These are phyloP conservation scores for Tetramitus jugosus DNA, from an alignment of 208 protist species.

Conservation along the genomic window DNA sequence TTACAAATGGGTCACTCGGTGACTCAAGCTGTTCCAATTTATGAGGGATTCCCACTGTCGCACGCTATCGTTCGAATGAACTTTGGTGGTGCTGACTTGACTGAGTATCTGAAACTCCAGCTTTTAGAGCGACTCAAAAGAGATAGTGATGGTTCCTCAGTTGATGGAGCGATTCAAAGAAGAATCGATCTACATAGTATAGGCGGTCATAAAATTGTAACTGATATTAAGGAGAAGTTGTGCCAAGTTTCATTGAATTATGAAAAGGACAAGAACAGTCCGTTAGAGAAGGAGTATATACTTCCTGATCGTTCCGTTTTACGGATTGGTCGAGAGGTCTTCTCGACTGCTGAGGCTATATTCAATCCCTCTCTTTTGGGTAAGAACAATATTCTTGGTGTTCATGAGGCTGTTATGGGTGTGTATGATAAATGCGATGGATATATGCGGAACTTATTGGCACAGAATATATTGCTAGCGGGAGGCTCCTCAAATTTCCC, in stretches of 20 bases:
- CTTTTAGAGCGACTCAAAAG: too few species aligned
- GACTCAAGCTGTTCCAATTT: constrained; percentile 94
- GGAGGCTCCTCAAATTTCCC: constrained; percentile 3
- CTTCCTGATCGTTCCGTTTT: not conserved
- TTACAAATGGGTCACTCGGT: constrained; percentile 92
- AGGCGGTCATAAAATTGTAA: not conserved
- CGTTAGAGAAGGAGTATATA: not conserved
- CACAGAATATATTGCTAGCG: not conserved
- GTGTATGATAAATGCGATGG: constrained; percentile 16
- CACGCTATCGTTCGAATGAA: constrained; percentile 71
- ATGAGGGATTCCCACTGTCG: constrained; percentile 85
- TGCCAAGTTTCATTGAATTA: not conserved
- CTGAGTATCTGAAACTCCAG: constrained; percentile 38
- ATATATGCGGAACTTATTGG: not conserved
- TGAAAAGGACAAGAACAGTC: not conserved
- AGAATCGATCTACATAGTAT: not conserved
- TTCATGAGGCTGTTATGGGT: not conserved
- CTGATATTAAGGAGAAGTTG: constrained; percentile 13
- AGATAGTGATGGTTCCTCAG: too few species aligned
- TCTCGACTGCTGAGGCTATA: not conserved
- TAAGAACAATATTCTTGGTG: not conserved
- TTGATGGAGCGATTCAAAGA: not conserved
- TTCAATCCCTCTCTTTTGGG: not conserved
- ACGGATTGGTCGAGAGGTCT: not conserved
- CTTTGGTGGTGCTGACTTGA: constrained; percentile 64